A percentile compares a stretch with the other conserved stretches of the same genome.
phyloP scores from a whole-genome alignment of 805 yeast genomes.

The Metschnikowia baotianmanensis region DNA sequence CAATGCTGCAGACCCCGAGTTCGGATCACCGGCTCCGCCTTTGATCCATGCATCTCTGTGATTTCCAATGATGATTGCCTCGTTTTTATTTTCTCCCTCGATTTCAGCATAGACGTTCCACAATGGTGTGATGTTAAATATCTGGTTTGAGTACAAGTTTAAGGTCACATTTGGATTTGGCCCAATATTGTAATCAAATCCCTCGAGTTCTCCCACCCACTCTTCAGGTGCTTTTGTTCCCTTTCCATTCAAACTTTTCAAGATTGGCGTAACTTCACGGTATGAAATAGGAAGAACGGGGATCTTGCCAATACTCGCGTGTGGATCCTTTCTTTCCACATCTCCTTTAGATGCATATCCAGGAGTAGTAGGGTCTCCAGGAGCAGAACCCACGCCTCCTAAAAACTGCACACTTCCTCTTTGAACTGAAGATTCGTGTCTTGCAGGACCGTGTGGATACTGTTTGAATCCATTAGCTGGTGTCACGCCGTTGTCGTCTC shows the following conservation, averaged over 20 bases:
- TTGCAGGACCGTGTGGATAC: constrained; percentile 66
- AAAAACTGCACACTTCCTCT: constrained; percentile 60
- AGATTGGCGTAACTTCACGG: constrained; percentile 60
- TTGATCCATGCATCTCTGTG: constrained; percentile 82
- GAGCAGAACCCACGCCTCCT: constrained; percentile 48
- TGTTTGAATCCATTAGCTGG: constrained; percentile 52
- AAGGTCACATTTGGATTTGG: constrained; percentile 43
- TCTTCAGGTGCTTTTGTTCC: constrained; percentile 49
- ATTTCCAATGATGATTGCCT: constrained; percentile 65
- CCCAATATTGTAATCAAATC: constrained; percentile 52
- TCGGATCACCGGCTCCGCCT: constrained; percentile 80
- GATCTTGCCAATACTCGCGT: constrained; percentile 53
- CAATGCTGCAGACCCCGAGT: constrained; percentile 65
- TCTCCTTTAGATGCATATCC: constrained; percentile 51
- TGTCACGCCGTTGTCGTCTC: constrained; percentile 58
- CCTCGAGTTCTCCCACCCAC: constrained; percentile 37
- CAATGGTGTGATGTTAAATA: constrained; percentile 58
- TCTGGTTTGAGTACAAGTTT: constrained; percentile 59
- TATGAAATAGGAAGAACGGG: constrained; percentile 72
- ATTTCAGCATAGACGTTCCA: constrained; percentile 62
- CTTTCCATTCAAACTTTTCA: constrained; percentile 54
- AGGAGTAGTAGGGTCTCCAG: constrained; percentile 80
- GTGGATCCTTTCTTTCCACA: constrained; percentile 20
- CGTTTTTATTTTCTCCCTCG: constrained; percentile 51
- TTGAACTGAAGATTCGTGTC: constrained; percentile 59